Percentiles rank a stretch among this genome's conserved stretches.
Evolutionary conservation across 345 rosid species (phyloP).

Genomic region (Acer yangbiense): DNA sequence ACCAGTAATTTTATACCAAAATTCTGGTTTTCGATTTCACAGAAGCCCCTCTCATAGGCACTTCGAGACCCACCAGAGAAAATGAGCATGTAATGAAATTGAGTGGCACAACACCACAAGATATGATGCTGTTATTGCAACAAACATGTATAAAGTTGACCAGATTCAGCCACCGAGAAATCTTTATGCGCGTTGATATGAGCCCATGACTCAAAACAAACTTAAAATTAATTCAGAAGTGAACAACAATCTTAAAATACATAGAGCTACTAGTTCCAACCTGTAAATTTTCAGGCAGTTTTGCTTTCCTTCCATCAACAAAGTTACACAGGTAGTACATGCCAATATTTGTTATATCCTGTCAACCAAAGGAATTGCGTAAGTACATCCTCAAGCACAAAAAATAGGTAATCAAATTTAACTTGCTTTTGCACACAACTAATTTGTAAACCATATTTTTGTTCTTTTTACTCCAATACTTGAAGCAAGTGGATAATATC

Average conservation of each 20-base stretch:
- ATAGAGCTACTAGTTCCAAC: constrained; percentile 25
- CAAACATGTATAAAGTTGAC: not conserved
- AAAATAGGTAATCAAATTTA: not conserved
- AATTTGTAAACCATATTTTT: not conserved
- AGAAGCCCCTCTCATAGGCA: no score
- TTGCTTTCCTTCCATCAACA: constrained; percentile 40
- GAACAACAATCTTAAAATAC: constrained; percentile 3
- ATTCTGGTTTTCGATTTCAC: not conserved
- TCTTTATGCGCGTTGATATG: not conserved
- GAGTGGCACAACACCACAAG: not conserved
- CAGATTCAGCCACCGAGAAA: not conserved
- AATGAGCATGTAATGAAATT: not conserved
- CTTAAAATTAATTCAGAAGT: not conserved
- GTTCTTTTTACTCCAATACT: not conserved
- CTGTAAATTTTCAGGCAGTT: constrained; percentile 44
- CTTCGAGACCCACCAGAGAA: not conserved
- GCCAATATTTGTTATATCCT: constrained; percentile 53
- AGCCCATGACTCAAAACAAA: not conserved
- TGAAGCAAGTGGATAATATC: not conserved
- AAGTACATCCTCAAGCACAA: constrained; percentile 9
- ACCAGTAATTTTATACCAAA: not conserved
- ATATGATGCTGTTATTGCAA: not conserved
- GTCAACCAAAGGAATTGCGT: constrained; percentile 8
- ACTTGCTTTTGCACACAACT: not conserved
- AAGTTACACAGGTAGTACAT: constrained; percentile 44